Conservation (phyloP, 164 flowering plant species). For the Aristolochia californica region DNA sequence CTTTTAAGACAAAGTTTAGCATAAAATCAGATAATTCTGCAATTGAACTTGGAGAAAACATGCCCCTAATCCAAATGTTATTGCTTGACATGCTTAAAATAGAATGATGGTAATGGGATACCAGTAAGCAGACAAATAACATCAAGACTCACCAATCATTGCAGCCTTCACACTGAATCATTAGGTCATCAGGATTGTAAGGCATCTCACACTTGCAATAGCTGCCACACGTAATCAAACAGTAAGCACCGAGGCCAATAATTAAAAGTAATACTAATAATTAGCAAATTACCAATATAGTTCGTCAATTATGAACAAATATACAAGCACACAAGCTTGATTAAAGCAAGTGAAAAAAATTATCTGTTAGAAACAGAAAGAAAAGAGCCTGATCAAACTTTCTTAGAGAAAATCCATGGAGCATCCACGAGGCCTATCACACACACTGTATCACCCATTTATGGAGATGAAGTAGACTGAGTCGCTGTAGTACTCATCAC, state of each 20-base stretch:
- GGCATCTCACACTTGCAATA: constrained; percentile 22
- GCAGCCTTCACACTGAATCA: constrained; percentile 19
- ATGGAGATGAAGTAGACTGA: too few species aligned
- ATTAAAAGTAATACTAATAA: too few species aligned
- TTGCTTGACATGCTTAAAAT: neutral
- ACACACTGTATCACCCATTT: too few species aligned
- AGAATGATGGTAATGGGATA: neutral
- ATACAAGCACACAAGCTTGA: neutral
- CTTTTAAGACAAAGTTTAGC: neutral
- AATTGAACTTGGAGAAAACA: neutral
- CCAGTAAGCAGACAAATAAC: neutral
- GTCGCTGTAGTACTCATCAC: too few species aligned
- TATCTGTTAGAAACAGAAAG: too few species aligned
- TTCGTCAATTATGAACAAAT: neutral
- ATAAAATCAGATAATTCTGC: neutral
- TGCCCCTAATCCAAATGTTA: neutral
- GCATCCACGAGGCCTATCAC: too few species aligned
- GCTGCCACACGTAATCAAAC: constrained; percentile 1
- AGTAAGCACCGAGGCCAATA: too few species aligned
- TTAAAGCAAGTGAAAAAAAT: too few species aligned
- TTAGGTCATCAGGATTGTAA: constrained; percentile 18
- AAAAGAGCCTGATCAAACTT: too few species aligned
- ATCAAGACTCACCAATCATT: constrained; percentile 12
- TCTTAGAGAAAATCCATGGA: too few species aligned
- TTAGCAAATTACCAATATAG: too few species aligned